A percentile compares a stretch with the other conserved stretches of the same genome.
These are phyloP conservation scores for Ceratobasidium papillatum DNA, from an alignment of 1,284 basidiomycete genomes.

Conservation along the genomic window DNA sequence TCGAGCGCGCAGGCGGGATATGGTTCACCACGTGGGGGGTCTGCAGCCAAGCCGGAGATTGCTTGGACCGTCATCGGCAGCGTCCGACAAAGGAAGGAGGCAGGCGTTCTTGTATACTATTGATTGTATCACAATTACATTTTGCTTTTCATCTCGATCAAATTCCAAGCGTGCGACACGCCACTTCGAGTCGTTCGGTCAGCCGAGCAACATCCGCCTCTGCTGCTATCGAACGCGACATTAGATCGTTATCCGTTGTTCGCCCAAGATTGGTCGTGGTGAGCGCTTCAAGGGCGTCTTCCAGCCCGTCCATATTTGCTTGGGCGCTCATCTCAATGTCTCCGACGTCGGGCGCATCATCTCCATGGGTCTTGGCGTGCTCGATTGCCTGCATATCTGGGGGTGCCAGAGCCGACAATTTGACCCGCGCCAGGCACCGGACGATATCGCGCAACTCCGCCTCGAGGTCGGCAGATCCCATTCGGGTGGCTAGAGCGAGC, in stretches of 20 bases:
- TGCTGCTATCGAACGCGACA: constrained; percentile 15
- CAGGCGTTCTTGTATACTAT: constrained; percentile 15
- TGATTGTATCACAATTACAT: constrained; percentile 13
- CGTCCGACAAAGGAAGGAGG: constrained; percentile 8
- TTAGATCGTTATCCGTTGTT: background rate
- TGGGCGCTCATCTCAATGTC: constrained; percentile 22
- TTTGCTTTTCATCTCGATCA: constrained; percentile 16
- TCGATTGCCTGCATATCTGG: constrained; percentile 74
- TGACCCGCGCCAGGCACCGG: constrained; percentile 62
- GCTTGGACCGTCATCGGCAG: constrained; percentile 1
- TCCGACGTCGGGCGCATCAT: constrained; percentile 29
- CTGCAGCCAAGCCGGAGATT: background rate
- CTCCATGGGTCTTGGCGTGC: constrained; percentile 58
- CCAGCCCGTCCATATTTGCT: constrained; percentile 22
- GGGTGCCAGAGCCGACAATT: constrained; percentile 72
- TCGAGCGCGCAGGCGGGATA: background rate
- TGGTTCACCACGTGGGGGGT: background rate
- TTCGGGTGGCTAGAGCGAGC: constrained; percentile 58
- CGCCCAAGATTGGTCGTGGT: background rate
- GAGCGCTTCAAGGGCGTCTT: constrained; percentile 32
- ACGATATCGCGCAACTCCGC: constrained; percentile 63
- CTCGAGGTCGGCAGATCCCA: constrained; percentile 24
- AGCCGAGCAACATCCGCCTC: constrained; percentile 16
- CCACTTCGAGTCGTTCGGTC: background rate
- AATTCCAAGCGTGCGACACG: background rate